Percentiles rank a stretch among this genome's conserved stretches.
Conservation (phyloP, 805 yeast genomes). For the Wickerhamomyces kurtzmanii region DNA sequence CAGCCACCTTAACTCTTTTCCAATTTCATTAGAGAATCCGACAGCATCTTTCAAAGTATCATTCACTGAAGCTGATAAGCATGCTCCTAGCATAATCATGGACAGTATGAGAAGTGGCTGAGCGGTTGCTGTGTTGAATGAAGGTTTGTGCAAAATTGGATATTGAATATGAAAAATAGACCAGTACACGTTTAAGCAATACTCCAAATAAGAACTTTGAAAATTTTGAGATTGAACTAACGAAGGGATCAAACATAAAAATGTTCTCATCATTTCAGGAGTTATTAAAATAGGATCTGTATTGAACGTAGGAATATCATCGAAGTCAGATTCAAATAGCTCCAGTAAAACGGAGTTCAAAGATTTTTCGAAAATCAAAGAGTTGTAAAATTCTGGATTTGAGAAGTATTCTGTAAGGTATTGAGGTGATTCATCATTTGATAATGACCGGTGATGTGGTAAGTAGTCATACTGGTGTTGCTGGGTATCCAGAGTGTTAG, state of each 20-base stretch:
- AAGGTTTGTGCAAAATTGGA: conserved; percentile 36
- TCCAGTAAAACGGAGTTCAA: conserved; percentile 9
- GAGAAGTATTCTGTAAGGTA: conserved; percentile 8
- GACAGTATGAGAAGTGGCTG: conserved; percentile 43
- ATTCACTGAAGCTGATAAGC: conserved; percentile 22
- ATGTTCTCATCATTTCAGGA: conserved; percentile 1
- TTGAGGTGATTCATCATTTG: conserved; percentile 10
- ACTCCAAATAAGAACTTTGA: conserved; percentile 7
- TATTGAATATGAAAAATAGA: conserved; percentile 43
- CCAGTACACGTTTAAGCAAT: conserved; percentile 35
- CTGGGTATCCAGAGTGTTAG: conserved; percentile 1
- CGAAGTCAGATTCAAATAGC: conserved; percentile 3
- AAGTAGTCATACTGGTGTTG: neutral
- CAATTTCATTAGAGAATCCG: conserved; percentile 13
- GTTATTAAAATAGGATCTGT: conserved; percentile 1
- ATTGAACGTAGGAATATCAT: conserved; percentile 3
- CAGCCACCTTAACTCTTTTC: conserved; percentile 47
- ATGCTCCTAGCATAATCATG: conserved; percentile 49
- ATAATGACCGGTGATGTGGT: conserved; percentile 6
- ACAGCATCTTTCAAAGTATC: conserved; percentile 5
- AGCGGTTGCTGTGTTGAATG: conserved; percentile 41
- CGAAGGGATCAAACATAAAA: conserved; percentile 7
- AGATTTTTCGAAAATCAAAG: conserved; percentile 10
- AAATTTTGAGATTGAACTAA: conserved; percentile 13
- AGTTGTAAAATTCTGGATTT: conserved; percentile 12